phyloP scores from a whole-genome alignment of 2,329 filamentous ascomycete species.

The Fusarium sp. region DNA sequence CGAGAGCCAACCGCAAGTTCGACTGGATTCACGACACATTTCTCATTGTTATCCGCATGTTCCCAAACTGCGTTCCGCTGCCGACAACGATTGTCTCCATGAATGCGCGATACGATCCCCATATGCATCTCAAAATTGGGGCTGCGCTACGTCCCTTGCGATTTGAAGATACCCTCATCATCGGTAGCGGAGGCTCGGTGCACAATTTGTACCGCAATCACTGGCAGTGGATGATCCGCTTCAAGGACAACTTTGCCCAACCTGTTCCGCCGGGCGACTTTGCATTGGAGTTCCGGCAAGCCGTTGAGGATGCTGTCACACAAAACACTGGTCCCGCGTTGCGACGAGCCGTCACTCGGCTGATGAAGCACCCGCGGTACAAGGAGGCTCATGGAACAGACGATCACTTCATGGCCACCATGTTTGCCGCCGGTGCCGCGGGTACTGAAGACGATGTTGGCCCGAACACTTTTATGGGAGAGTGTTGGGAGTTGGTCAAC shows the following conservation, averaged over 20 bases:
- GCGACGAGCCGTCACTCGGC: slow-evolving; percentile 64
- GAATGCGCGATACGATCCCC: slow-evolving; percentile 29
- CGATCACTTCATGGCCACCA: slow-evolving; percentile 75
- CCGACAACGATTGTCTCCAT: slow-evolving; percentile 56
- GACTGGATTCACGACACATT: not conserved
- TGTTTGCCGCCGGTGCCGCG: slow-evolving; percentile 72
- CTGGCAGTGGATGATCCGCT: slow-evolving; percentile 72
- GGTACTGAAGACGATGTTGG: slow-evolving; percentile 59
- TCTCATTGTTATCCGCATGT: not conserved
- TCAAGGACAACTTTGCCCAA: slow-evolving; percentile 49
- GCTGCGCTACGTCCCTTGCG: slow-evolving; percentile 9
- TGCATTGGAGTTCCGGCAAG: slow-evolving; percentile 74
- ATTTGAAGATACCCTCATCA: slow-evolving; percentile 56
- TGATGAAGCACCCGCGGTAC: slow-evolving; percentile 76
- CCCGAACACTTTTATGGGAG: slow-evolving; percentile 48
- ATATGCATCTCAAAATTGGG: slow-evolving; percentile 25
- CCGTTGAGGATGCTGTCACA: slow-evolving; percentile 67
- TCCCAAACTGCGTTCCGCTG: not conserved
- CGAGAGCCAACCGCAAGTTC: not conserved
- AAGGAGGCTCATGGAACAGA: slow-evolving; percentile 77
- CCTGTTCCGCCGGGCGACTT: slow-evolving; percentile 49
- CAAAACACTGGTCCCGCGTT: slow-evolving; percentile 57
- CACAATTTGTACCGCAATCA: slow-evolving; percentile 77
- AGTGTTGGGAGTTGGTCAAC: slow-evolving; percentile 74
- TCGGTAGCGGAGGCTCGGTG: slow-evolving; percentile 70